phyloP scores from a whole-genome alignment of 192 early-diverging fungal genomes.

The Dimargaris cristalligena region DNA sequence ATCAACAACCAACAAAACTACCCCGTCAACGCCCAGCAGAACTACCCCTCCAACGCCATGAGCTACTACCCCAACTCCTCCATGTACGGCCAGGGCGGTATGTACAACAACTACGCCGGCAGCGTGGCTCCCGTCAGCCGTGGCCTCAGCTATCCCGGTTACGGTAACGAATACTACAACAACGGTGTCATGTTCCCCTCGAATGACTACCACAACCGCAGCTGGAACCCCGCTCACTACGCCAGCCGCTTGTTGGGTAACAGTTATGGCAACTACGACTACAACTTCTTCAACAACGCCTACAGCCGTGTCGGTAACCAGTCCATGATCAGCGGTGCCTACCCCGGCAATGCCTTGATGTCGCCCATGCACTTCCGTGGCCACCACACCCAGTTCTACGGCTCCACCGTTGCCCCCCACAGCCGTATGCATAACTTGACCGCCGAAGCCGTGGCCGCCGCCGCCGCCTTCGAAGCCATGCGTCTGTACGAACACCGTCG shows the following conservation, averaged over 20 bases:
- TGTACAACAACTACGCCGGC: too few species aligned
- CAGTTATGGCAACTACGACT: neutral
- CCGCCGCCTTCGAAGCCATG: constrained; percentile 1
- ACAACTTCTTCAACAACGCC: neutral
- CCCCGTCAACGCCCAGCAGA: too few species aligned
- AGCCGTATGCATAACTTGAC: neutral
- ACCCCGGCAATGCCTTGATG: neutral
- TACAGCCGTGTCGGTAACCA: neutral
- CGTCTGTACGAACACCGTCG: constrained; percentile 1
- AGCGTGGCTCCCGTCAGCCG: too few species aligned
- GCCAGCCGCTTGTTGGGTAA: neutral
- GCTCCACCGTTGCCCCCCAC: neutral
- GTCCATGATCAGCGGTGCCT: neutral
- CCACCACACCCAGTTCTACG: constrained; percentile 2
- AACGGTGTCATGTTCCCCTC: constrained; percentile 1
- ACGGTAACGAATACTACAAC: constrained; percentile 1
- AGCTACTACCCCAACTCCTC: neutral
- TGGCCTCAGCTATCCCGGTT: neutral
- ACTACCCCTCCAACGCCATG: too few species aligned
- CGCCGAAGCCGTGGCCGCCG: neutral
- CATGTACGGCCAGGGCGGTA: constrained; percentile 2
- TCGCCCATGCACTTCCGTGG: neutral
- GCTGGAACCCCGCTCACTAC: neutral
- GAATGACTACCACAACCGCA: neutral
- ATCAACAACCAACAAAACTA: too few species aligned